A percentile compares a stretch with the other conserved stretches of the same genome.
These are phyloP conservation scores for Penicillium daleae DNA, from an alignment of 495 filamentous ascomycete species.

Conservation along the genomic window DNA sequence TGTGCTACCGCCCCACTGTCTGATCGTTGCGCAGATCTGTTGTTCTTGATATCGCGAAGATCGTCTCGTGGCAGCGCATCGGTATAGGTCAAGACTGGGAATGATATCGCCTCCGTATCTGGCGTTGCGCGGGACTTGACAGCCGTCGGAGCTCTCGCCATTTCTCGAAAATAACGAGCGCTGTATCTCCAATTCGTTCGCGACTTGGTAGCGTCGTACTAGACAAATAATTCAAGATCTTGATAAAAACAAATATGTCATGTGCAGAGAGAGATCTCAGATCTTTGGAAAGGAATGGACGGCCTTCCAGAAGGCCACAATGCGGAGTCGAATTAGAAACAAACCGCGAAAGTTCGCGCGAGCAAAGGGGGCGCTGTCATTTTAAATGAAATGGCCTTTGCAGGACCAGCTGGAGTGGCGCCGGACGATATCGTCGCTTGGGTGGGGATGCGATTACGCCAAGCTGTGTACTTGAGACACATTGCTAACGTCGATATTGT, in stretches of 20 bases:
- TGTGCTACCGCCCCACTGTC: slow-evolving; percentile 16
- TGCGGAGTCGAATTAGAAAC: slow-evolving; percentile 26
- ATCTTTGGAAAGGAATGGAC: slow-evolving; percentile 45
- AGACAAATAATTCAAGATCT: slow-evolving; percentile 11
- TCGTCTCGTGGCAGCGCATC: slow-evolving; percentile 43
- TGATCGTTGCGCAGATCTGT: slow-evolving; percentile 10
- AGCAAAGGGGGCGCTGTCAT: slow-evolving; percentile 12
- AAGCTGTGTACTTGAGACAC: slow-evolving; percentile 39
- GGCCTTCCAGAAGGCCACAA: slow-evolving; percentile 53
- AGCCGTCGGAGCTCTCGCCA: slow-evolving; percentile 36
- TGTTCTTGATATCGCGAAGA: slow-evolving; percentile 23
- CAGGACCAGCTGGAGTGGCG: slow-evolving; percentile 21
- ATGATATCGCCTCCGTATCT: slow-evolving; percentile 35
- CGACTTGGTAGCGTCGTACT: neutral
- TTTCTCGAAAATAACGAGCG: slow-evolving; percentile 11
- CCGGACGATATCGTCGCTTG: slow-evolving; percentile 18
- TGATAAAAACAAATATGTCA: neutral
- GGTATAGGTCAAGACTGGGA: slow-evolving; percentile 40
- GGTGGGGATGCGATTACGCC: slow-evolving; percentile 25
- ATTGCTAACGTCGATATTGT: neutral
- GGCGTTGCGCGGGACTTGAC: slow-evolving; percentile 35
- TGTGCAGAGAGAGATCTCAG: slow-evolving; percentile 3
- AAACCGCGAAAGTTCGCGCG: slow-evolving; percentile 18
- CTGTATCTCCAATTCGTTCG: neutral
- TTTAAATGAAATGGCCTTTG: slow-evolving; percentile 18